Conservation (phyloP, 176 grass and related monocot genomes). For the Triticum aestivum region IWGSC_CS_RefSeq_v2.1 NC_057798.1:798097243-798097742, state of each 20-base stretch:
- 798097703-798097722: too few species aligned
- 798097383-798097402: too few species aligned
- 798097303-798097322: too few species aligned
- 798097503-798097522: background rate
- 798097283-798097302: too few species aligned
- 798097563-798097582: background rate
- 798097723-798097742: too few species aligned
- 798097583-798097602: background rate
- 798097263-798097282: too few species aligned
- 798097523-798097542: background rate
- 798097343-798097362: too few species aligned
- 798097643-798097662: background rate
- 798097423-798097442: background rate
- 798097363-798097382: too few species aligned
- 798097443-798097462: background rate
- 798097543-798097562: background rate
- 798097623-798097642: background rate
- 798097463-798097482: background rate
- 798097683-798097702: too few species aligned
- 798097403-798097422: background rate
- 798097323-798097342: too few species aligned
- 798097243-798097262: too few species aligned
- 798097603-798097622: background rate
- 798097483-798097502: background rate
- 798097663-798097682: too few species aligned